Evolutionary conservation across 495 filamentous ascomycete species (phyloP).

Genomic region (Daldinia loculata): DNA sequence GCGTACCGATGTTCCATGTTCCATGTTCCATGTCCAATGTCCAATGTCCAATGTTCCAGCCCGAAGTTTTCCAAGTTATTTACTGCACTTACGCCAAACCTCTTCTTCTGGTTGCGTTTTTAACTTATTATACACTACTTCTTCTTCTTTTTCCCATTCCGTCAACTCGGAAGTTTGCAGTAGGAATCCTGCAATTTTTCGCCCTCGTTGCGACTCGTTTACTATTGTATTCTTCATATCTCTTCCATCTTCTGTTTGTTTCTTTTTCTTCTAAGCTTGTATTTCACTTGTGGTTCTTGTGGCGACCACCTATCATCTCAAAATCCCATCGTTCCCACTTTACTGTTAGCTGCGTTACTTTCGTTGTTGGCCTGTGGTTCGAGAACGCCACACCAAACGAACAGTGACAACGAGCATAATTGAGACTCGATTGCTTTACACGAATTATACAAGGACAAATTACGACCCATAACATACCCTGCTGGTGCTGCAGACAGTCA

Average conservation of each 20-base stretch:
- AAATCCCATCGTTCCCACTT: conserved; percentile 33
- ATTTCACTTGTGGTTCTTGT: conserved; percentile 21
- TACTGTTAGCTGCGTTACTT: conserved; percentile 38
- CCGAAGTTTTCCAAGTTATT: conserved; percentile 17
- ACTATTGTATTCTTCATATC: conserved; percentile 33
- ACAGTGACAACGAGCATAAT: conserved; percentile 22
- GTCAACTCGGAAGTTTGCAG: conserved; percentile 22
- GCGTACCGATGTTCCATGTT: not conserved
- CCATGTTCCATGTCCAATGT: not conserved
- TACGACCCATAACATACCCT: conserved; percentile 14
- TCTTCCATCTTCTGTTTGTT: conserved; percentile 13
- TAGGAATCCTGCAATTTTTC: conserved; percentile 24
- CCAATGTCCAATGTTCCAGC: not conserved
- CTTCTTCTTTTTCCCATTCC: not conserved
- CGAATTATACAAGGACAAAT: conserved; percentile 20
- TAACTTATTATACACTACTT: not conserved
- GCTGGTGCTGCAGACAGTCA: conserved; percentile 18
- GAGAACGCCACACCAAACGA: conserved; percentile 29
- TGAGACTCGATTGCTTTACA: conserved; percentile 10
- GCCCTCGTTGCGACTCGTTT: conserved; percentile 31
- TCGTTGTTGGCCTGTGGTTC: conserved; percentile 34
- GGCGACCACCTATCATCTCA: conserved; percentile 19
- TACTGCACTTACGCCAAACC: conserved; percentile 16
- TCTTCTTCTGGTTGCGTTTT: conserved; percentile 23
- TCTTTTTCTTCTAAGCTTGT: conserved; percentile 5